Base-by-base conservation (phyloP, 1,139 yeast genomes). In the Scheffersomyces cryptocercus region DNA sequence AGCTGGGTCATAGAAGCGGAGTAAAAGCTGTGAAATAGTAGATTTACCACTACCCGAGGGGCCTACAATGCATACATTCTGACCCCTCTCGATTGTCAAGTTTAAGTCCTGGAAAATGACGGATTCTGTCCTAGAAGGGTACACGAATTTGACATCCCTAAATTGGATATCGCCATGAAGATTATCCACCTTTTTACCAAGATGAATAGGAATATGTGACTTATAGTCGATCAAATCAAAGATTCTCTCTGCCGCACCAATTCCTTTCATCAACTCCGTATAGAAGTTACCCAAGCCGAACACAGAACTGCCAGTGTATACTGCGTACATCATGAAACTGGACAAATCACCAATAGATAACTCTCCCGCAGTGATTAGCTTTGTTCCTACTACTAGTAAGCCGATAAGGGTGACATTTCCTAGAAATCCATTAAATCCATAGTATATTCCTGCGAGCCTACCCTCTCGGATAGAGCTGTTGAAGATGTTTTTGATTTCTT, bases 41-140 rank as follows among this genome's bases (percentile, higher is more conserved):
- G 97, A 88, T 64, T 93, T 93, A 29, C 98, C 99, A 50, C 95
- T 83, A 13, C 99, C 98, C 3, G 96, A 87, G 4, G 97, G 97
- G 0, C 98, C 99, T 11, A 91, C 98, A 52, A 93, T 82, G 62
- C 97, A 91, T 11, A 91, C 89, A 55, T 89, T 89, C 42, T 93
- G 86, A 2, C 97, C 97, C 13, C 88, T 79, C 34, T 81, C 81
- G 47, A 93, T 86, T 15, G 73, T 77, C 55, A 91, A 79, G 43
- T 82, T 75, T 41, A 91, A 60, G 28, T 80, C 75, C 33, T 77
- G 73, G 62, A 93, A 90, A 13, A 93, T 84, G 26, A 70, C 66
- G 41, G 83, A 77, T 37, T 86, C 81, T 2, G 91, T 88, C 49
- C 99, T 79, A 2, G 97, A 88, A 14, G 98, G 98, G 62, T 93